These are phyloP conservation scores for Phytophthora pinifolia DNA, from an alignment of 352 stramenopile species.

Conservation along the genomic window DNA sequence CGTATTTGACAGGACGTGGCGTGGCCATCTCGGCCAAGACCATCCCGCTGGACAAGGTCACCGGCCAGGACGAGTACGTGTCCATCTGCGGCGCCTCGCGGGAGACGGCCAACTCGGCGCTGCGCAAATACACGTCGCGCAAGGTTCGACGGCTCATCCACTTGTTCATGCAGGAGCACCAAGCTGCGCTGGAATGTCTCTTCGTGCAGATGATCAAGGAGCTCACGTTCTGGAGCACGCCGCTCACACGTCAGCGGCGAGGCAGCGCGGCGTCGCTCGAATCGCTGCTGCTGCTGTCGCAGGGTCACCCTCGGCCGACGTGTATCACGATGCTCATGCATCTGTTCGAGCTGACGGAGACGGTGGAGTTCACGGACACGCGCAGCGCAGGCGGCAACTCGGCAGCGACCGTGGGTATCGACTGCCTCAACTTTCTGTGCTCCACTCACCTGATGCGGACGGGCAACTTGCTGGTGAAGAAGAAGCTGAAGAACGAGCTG, in stretches of 20 bases:
- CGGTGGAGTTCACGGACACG: conserved; percentile 77
- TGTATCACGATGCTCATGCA: conserved; percentile 82
- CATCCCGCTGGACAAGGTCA: conserved; percentile 85
- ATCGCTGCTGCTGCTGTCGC: conserved; percentile 62
- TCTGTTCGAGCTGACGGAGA: conserved; percentile 84
- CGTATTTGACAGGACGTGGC: conserved; percentile 78
- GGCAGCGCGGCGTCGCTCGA: conserved; percentile 58
- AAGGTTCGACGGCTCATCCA: conserved; percentile 86
- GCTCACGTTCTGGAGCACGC: conserved; percentile 80
- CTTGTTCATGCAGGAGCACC: conserved; percentile 80
- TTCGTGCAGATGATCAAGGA: conserved; percentile 87
- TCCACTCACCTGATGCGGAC: conserved; percentile 81
- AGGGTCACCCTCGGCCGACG: conserved; percentile 70
- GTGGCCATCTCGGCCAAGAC: conserved; percentile 87
- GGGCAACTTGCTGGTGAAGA: conserved; percentile 60
- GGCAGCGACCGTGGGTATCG: conserved; percentile 67
- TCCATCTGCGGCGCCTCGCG: conserved; percentile 83
- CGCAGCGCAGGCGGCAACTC: conserved; percentile 33
- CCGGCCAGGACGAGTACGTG: conserved; percentile 86
- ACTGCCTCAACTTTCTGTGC: conserved; percentile 87
- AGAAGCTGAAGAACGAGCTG: conserved; percentile 82
- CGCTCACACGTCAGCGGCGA: conserved; percentile 40
- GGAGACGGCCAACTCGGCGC: conserved; percentile 77
- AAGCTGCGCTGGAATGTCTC: conserved; percentile 63
- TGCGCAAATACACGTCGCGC: conserved; percentile 85